phyloP scores from a whole-genome alignment of 2,329 filamentous ascomycete species.

The Ramularia collo-cygni region DNA sequence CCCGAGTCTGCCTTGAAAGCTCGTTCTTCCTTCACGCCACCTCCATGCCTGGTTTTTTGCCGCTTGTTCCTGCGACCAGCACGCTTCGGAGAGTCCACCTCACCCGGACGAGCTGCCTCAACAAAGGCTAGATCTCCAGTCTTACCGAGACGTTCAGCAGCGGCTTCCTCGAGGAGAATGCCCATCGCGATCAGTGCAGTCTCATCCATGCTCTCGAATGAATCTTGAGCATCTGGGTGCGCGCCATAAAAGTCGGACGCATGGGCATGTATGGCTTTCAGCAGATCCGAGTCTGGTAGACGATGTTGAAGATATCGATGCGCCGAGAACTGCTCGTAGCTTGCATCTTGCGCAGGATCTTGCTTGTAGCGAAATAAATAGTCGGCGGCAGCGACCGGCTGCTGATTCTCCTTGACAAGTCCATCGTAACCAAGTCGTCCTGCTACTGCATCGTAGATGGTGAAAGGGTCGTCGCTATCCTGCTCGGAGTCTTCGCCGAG shows the following conservation, averaged over 20 bases:
- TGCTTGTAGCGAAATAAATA: constrained; percentile 59
- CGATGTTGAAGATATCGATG: constrained; percentile 50
- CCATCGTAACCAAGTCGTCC: constrained; percentile 43
- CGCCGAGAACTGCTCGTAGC: constrained; percentile 65
- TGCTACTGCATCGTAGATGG: constrained; percentile 66
- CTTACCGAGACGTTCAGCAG: constrained; percentile 53
- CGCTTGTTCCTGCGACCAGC: not conserved
- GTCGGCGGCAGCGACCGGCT: constrained; percentile 57
- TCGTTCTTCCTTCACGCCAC: not conserved
- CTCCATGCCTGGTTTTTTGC: not conserved
- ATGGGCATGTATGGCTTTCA: constrained; percentile 64
- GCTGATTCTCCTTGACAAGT: constrained; percentile 35
- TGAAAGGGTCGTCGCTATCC: constrained; percentile 27
- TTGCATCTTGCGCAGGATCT: constrained; percentile 61
- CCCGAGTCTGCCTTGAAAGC: not conserved
- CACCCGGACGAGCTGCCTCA: constrained; percentile 34
- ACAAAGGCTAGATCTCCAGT: constrained; percentile 66
- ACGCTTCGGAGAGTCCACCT: not conserved
- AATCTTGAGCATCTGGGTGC: constrained; percentile 21
- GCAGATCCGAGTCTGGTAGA: constrained; percentile 62
- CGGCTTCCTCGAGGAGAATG: constrained; percentile 66
- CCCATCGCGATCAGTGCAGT: constrained; percentile 70
- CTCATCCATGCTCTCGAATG: constrained; percentile 64
- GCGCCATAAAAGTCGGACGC: constrained; percentile 57
- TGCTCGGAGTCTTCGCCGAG: not conserved